Conservation (phyloP, 1,284 basidiomycete species). For the Fomitopsis pinicola region DNA sequence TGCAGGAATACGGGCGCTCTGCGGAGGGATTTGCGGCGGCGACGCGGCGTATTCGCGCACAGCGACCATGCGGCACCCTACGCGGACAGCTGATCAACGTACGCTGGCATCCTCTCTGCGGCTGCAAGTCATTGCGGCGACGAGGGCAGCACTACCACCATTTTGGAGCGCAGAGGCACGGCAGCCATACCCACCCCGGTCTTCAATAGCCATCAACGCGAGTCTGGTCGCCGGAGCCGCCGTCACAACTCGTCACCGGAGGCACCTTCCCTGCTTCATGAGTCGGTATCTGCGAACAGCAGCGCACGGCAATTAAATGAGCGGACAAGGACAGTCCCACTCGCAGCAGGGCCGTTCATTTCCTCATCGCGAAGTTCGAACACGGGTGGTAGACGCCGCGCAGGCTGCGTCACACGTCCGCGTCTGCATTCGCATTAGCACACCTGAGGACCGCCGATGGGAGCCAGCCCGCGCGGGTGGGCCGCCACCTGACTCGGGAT, state of each 20-base stretch:
- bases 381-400: background rate
- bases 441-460: background rate
- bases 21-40: conserved; percentile 3
- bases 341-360: background rate
- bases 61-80: conserved; percentile 1
- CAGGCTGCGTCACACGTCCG: background rate
- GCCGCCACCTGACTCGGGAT: background rate
- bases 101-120: background rate
- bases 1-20: background rate
- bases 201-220: background rate
- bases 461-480: background rate
- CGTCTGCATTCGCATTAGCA: background rate
- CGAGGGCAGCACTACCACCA: background rate
- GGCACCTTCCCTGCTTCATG: background rate
- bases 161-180: background rate
- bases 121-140: background rate
- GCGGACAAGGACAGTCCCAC: background rate
- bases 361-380: background rate
- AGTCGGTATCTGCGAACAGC: background rate
- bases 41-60: background rate
- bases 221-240: background rate
- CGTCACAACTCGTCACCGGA: background rate
- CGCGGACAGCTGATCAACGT: conserved; percentile 4
- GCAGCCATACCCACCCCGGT: background rate
- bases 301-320: background rate